Base-by-base conservation (phyloP, 1,284 basidiomycete species). In the Fomitiporia mediterranea region DNA sequence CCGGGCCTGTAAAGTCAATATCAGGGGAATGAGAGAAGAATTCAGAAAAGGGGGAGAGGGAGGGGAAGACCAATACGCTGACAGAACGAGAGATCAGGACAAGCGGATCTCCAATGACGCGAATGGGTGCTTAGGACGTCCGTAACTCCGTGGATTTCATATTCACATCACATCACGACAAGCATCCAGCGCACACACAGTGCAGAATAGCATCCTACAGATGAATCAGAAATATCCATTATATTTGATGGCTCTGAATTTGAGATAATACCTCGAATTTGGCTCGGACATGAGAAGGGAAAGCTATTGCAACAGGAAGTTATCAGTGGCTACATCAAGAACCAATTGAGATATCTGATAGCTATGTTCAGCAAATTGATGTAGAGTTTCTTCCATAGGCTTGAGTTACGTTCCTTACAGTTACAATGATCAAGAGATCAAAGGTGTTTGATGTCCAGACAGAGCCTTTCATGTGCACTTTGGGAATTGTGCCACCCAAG, bases 381-480 rank as follows among this genome's bases (percentile, higher is more conserved):
- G 27, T 13, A n/a, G 44, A 4, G 7, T 28, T 30, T 25, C 17
- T 28, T 46, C 25, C 25, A 46, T 46, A 28, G 44, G 44, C 28
- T 30, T 30, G 25, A 15, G 13, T n/a, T n/a, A 30, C 15, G 30
- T 46, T 46, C n/a, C 1, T 15, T 25, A 4, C 23, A n/a, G n/a
- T n/a, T n/a, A n/a, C n/a, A n/a, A n/a, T n/a, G n/a, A 23, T 25
- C 21, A 30, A 13, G 25, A 7, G 23, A 46, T 1, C 23, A 15
- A 30, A 30, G 13, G 44, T 13, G 30, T 46, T 46, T 46, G 44
- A 46, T 46, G 27, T 46, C 39, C n/a, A 40, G n/a, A n/a, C 39
- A 17, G 21, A 46, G 44, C 44, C 44, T 28, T 28, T 25, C n/a
- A n/a, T n/a, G n/a, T n/a, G n/a, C n/a, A n/a, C n/a, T n/a, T n/a